These are phyloP conservation scores for Conticribra weissflogii DNA, from an alignment of 108 stramenopile species.

Conservation along the genomic window DNA sequence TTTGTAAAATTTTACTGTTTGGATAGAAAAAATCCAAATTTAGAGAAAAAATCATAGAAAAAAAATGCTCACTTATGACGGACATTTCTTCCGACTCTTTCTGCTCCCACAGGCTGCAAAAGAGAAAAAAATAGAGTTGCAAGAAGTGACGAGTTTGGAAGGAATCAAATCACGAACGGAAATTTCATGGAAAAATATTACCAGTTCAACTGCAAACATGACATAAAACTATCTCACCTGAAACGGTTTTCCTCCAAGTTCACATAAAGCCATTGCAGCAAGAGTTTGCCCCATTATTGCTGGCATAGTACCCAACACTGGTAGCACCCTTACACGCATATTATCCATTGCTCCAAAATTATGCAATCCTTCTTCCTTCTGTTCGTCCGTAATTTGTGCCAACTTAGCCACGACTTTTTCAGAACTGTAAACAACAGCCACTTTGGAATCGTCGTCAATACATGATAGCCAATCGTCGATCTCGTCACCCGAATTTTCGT, in stretches of 20 bases:
- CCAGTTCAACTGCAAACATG: neutral
- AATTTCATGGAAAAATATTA: neutral
- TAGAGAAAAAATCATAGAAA: too few relatives aligned
- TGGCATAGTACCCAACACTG: conserved; percentile 96
- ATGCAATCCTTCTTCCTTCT: conserved; percentile 73
- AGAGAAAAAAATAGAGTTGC: neutral
- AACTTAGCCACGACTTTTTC: conserved; percentile 91
- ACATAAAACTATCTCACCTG: neutral
- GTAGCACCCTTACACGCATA: conserved; percentile 96
- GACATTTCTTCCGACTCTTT: conserved; percentile 82
- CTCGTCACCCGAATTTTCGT: conserved; percentile 23
- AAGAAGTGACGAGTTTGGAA: neutral
- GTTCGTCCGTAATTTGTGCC: conserved; percentile 90
- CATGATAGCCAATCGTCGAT: conserved; percentile 40
- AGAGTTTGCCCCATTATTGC: conserved; percentile 96
- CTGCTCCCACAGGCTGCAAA: conserved; percentile 69
- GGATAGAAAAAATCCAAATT: too few relatives aligned
- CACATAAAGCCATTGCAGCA: conserved; percentile 89
- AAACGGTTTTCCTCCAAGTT: conserved; percentile 92
- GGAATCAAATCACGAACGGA: neutral
- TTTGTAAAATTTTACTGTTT: neutral
- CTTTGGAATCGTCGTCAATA: conserved; percentile 46
- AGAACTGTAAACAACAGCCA: conserved; percentile 89
- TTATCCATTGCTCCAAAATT: conserved; percentile 94
- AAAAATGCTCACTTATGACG: conserved; percentile 44